Base-by-base conservation (phyloP, 2,329 filamentous ascomycete species). In the Aspergillus brunneoviolaceus region DNA sequence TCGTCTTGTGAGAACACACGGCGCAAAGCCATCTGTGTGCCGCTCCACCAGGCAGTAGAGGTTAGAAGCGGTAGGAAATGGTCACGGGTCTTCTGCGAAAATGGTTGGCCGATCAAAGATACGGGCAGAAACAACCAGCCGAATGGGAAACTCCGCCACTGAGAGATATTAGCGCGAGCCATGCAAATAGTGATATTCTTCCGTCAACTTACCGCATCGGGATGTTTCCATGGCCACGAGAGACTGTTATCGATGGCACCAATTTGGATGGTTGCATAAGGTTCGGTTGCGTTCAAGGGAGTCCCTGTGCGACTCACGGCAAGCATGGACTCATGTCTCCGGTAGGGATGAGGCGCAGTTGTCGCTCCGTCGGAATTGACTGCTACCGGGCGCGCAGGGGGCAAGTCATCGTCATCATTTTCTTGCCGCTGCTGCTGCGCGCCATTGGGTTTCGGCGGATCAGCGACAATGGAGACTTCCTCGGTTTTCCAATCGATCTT, bases 151-250 rank as follows among this genome's bases (percentile, higher is more conserved):
- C 92, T 95, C 64, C 86, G 84, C 86, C 86, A 89, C 84, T 86
- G 58, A 19, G 19, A 56, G 27, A 55, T 39, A 53, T 74, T 66
- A 74, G 70, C 49, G 62, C 25, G 47, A 42, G 47, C 25, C 25
- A 21, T 19, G 19, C 7, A 5, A 5, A 7, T 7, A 39, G 21
- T 25, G 5, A 12, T 3, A 7, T 11, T n/a, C 7, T 5, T 29
- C 1, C 45, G 5, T 12, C 11, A 27, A 77, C 83, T 76, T 77
- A 86, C 84, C 59, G 94, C 95, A 81, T 99, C 94, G 0, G 94
- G 94, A 70, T 98, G 94, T 76, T 98, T 98, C 95, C 94, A 99
- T 2, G 95, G 95, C 92, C 95, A 99, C 1, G 95, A 98, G 65
- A 99, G 77, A 66, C 92, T 97, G 76, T 99, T 99, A 76, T 99